Evolutionary conservation across 2,329 filamentous ascomycete species (phyloP).

Genomic region (Pseudogymnoascus sp.): DNA sequence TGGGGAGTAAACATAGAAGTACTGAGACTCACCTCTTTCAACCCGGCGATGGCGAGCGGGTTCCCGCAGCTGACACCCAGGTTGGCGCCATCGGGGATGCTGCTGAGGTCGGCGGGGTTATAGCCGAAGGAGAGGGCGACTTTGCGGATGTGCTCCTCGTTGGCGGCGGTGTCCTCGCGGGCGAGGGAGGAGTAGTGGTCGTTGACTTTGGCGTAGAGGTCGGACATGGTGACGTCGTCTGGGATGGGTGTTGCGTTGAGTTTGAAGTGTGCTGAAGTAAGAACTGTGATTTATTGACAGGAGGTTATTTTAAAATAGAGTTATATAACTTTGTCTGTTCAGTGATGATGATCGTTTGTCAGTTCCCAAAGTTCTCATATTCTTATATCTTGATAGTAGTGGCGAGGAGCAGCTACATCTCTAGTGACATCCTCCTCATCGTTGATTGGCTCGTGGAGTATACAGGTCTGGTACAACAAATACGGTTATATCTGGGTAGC

Average conservation of each 20-base stretch:
- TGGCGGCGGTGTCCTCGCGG: neutral
- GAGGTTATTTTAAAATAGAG: neutral
- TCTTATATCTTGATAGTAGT: neutral
- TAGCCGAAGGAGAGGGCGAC: slow-evolving; percentile 20
- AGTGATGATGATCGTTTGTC: neutral
- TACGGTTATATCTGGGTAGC: neutral
- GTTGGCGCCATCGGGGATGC: slow-evolving; percentile 18
- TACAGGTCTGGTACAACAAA: neutral
- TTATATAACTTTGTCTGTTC: neutral
- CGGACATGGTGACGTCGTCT: neutral
- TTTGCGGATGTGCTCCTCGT: slow-evolving; percentile 8
- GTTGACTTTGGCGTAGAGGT: slow-evolving; percentile 9
- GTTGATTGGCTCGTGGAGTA: neutral
- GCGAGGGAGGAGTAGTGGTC: slow-evolving; percentile 11
- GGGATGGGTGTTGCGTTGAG: neutral
- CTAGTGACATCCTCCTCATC: neutral
- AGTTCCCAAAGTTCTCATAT: neutral
- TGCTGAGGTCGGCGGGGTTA: slow-evolving; percentile 18
- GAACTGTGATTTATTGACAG: neutral
- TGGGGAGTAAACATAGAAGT: neutral
- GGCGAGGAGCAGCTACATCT: neutral
- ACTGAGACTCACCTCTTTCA: slow-evolving; percentile 6
- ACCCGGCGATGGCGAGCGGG: slow-evolving; percentile 16
- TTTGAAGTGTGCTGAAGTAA: neutral
- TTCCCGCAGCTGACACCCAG: slow-evolving; percentile 22